Percentiles rank a stretch among this genome's conserved stretches.
These are phyloP conservation scores for Boletus patriciae DNA, from an alignment of 768 basidiomycete species.

Conservation along the genomic window DNA sequence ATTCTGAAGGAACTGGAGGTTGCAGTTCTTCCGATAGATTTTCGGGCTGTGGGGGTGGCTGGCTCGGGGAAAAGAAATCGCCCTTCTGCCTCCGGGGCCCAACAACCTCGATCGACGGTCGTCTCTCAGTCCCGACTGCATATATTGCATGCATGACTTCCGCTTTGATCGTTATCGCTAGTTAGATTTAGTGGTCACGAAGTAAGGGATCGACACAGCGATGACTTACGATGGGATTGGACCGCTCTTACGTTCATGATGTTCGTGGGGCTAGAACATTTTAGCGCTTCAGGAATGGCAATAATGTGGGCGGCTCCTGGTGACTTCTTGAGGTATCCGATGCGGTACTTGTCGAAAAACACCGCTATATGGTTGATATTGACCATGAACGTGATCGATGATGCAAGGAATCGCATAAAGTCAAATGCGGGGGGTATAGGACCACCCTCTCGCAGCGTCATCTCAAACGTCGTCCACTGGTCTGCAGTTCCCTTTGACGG, in stretches of 20 bases:
- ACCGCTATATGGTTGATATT: conserved; percentile 72
- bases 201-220: neutral
- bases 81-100: too few relatives aligned
- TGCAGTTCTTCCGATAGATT: too few relatives aligned
- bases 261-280: conserved; percentile 49
- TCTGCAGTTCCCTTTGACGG: conserved; percentile 39
- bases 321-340: conserved; percentile 65
- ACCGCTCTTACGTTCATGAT: conserved; percentile 70
- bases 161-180: conserved; percentile 38
- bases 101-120: too few relatives aligned
- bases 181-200: neutral
- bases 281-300: conserved; percentile 54
- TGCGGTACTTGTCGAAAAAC: conserved; percentile 71
- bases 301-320: conserved; percentile 49
- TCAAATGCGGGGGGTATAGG: conserved; percentile 81
- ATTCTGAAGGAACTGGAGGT: too few relatives aligned
- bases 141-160: neutral
- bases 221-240: conserved; percentile 55
- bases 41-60: too few relatives aligned
- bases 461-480: conserved; percentile 81
- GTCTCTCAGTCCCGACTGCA: neutral
- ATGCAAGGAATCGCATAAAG: conserved; percentile 84
- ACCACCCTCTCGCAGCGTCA: conserved; percentile 74
- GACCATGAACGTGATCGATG: conserved; percentile 89
- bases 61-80: too few relatives aligned